Conservation (phyloP, 2,329 filamentous ascomycete genomes). For the Pyrenophora tritici-repentis region DNA sequence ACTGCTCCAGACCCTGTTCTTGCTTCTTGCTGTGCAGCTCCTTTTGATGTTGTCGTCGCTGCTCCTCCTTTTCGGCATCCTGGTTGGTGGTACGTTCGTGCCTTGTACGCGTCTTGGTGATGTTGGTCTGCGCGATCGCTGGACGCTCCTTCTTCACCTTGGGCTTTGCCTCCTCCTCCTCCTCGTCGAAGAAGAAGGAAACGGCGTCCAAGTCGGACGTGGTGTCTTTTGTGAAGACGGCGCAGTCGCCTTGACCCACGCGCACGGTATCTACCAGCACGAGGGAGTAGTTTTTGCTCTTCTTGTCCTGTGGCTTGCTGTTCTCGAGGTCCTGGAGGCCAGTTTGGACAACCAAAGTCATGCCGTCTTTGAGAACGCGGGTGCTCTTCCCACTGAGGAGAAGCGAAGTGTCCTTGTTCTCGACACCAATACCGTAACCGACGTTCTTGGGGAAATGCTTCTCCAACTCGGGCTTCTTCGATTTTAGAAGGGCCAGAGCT, state of each 20-base stretch:
- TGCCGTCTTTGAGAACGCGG: conserved; percentile 86
- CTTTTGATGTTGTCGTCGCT: conserved; percentile 88
- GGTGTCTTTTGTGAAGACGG: conserved; percentile 92
- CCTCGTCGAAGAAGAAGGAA: conserved; percentile 98
- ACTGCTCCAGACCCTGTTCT: conserved; percentile 81
- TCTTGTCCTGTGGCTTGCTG: conserved; percentile 83
- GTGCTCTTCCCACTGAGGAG: conserved; percentile 85
- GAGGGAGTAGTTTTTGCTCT: conserved; percentile 85
- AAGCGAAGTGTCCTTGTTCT: conserved; percentile 82
- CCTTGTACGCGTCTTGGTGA: conserved; percentile 88
- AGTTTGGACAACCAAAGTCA: conserved; percentile 91
- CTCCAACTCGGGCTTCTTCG: conserved; percentile 93
- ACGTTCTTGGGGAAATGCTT: conserved; percentile 94
- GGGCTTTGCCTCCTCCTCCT: conserved; percentile 80
- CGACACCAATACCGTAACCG: conserved; percentile 89
- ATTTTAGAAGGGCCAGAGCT: conserved; percentile 76
- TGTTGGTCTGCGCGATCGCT: conserved; percentile 91
- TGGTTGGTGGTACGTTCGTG: conserved; percentile 87
- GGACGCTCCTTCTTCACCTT: conserved; percentile 88
- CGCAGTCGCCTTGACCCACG: conserved; percentile 75
- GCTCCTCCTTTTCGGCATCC: conserved; percentile 87
- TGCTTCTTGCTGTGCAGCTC: conserved; percentile 83
- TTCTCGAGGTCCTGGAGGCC: conserved; percentile 91
- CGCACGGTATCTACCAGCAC: conserved; percentile 92
- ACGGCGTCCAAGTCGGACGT: conserved; percentile 90